These are phyloP conservation scores for Paraurostyla sp. DNA, from an alignment of 73 alveolate genomes.

Conservation along the genomic window DNA sequence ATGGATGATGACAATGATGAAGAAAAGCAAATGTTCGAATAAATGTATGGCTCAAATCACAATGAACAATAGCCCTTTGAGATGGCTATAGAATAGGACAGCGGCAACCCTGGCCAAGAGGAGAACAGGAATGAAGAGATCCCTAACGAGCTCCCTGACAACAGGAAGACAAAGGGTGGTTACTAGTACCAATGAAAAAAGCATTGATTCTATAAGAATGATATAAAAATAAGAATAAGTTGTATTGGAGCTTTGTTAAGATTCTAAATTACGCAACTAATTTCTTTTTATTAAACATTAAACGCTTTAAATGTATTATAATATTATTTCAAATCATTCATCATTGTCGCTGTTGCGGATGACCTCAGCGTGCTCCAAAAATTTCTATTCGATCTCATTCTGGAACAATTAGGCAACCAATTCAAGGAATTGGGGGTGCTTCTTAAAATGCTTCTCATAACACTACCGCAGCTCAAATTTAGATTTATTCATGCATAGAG, in stretches of 20 bases:
- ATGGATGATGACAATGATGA: conserved; percentile 21
- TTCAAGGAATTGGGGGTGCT: background rate
- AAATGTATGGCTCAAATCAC: background rate
- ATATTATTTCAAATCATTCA: background rate
- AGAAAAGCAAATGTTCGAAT: no score
- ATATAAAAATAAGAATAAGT: background rate
- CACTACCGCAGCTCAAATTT: background rate
- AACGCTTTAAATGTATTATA: background rate
- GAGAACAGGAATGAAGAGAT: conserved; percentile 36
- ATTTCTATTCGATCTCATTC: conserved; percentile 7
- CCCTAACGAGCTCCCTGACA: conserved; percentile 45
- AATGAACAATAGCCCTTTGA: background rate
- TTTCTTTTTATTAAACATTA: background rate
- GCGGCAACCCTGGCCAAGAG: background rate
- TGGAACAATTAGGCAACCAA: background rate
- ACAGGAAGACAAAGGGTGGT: background rate
- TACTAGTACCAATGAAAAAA: background rate
- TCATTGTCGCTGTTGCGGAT: background rate
- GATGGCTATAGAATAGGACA: background rate
- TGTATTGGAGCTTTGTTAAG: background rate
- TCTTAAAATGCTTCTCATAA: background rate
- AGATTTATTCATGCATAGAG: conserved; percentile 1
- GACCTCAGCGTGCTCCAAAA: conserved; percentile 5
- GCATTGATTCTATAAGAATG: background rate
- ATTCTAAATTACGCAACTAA: background rate